phyloP scores from a whole-genome alignment of 2,329 filamentous ascomycete genomes.

The Arthroderma sp. region DNA sequence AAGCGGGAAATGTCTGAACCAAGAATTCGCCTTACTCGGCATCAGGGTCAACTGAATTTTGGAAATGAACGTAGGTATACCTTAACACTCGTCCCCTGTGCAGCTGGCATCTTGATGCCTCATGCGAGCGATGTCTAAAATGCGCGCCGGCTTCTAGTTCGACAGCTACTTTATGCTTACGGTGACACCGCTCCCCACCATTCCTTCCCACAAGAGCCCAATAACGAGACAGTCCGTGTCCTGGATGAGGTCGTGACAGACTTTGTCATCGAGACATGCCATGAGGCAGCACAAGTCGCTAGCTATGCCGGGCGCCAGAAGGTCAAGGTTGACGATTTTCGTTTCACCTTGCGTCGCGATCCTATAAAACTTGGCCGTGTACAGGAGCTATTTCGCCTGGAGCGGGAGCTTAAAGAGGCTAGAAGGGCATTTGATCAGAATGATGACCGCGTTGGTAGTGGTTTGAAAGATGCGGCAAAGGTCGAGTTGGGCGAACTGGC shows the following conservation, averaged over 20 bases:
- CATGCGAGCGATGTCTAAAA: neutral
- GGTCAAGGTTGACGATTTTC: constrained; percentile 96
- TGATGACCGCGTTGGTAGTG: constrained; percentile 28
- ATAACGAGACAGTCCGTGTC: constrained; percentile 70
- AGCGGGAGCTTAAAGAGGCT: constrained; percentile 71
- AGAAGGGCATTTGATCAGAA: constrained; percentile 46
- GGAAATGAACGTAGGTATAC: constrained; percentile 48
- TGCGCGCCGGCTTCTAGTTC: constrained; percentile 17
- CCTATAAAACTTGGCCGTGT: constrained; percentile 77
- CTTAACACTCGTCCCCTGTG: no score
- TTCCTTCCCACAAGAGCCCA: constrained; percentile 63
- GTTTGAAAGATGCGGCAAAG: constrained; percentile 25
- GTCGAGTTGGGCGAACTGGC: constrained; percentile 19
- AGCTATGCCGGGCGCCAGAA: constrained; percentile 83
- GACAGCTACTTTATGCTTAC: constrained; percentile 32
- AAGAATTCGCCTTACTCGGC: constrained; percentile 61
- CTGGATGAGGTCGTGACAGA: constrained; percentile 94
- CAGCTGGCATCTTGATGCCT: neutral
- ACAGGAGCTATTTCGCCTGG: constrained; percentile 77
- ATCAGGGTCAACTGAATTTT: constrained; percentile 76
- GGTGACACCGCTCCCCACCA: constrained; percentile 31
- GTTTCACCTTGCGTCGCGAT: constrained; percentile 81
- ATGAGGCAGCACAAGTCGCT: constrained; percentile 74
- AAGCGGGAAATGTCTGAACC: constrained; percentile 50
- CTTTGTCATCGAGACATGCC: constrained; percentile 88